Evolutionary conservation across 2,329 filamentous ascomycete genomes (phyloP).

Genomic region (Neofusicoccum laricinum): DNA sequence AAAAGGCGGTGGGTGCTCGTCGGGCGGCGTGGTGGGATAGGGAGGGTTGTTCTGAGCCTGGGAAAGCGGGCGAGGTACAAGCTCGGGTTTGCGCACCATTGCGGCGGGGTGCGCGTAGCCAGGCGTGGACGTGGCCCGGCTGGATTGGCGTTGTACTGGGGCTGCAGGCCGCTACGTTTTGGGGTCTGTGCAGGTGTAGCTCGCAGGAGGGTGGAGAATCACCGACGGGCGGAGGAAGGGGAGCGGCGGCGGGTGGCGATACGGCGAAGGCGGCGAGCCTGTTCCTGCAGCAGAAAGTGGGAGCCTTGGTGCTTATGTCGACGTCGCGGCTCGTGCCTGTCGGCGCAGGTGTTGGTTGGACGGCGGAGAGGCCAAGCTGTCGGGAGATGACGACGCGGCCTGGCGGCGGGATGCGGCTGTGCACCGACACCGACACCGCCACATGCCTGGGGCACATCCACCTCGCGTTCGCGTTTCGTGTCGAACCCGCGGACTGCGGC

Average conservation of each 20-base stretch:
- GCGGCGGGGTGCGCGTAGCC: background rate
- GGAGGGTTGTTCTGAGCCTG: constrained; percentile 40
- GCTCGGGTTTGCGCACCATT: constrained; percentile 47
- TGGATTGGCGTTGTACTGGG: constrained; percentile 6
- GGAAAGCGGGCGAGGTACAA: constrained; percentile 40
- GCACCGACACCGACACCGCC: background rate
- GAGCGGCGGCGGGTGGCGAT: no score
- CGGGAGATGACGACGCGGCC: constrained; percentile 3
- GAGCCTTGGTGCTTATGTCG: constrained; percentile 3
- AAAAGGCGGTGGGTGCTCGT: constrained; percentile 25
- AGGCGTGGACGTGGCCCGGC: background rate
- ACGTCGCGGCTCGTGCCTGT: background rate
- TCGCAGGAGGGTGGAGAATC: background rate
- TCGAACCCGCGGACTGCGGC: no score
- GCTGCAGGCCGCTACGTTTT: constrained; percentile 8
- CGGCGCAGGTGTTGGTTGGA: background rate
- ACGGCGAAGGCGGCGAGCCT: background rate
- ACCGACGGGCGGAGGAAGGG: no score
- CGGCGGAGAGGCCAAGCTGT: background rate
- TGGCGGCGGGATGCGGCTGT: no score
- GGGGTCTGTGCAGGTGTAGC: constrained; percentile 2
- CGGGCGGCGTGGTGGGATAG: constrained; percentile 44
- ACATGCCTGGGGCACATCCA: background rate
- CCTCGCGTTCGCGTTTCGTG: no score
- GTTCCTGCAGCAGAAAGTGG: background rate